Evolutionary conservation across 768 basidiomycete genomes (phyloP).

Genomic region (Kwoniella bestiolae): DNA sequence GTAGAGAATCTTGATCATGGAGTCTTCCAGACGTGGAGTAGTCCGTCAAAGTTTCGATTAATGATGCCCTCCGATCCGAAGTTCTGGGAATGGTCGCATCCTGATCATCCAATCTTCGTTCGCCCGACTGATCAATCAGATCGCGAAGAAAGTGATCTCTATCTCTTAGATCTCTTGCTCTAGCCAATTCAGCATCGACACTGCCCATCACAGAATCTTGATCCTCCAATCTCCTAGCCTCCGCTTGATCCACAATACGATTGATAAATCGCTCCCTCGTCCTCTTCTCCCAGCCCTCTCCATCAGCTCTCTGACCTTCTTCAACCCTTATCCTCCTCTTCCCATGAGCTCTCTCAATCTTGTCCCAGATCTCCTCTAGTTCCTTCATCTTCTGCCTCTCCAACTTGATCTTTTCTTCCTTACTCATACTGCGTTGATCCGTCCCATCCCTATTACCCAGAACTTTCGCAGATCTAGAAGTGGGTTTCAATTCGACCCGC

Average conservation of each 20-base stretch:
- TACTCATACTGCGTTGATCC: slow-evolving; percentile 2
- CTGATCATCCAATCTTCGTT: slow-evolving; percentile 35
- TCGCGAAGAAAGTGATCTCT: slow-evolving; percentile 40
- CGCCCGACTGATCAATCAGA: slow-evolving; percentile 37
- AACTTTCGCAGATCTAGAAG: not conserved
- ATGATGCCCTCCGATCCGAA: slow-evolving; percentile 66
- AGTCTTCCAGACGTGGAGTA: slow-evolving; percentile 77
- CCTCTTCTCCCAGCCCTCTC: slow-evolving; percentile 23
- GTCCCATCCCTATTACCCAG: not conserved
- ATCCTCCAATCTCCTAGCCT: slow-evolving; percentile 21
- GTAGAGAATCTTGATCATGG: slow-evolving; percentile 76
- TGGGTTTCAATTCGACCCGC: slow-evolving; percentile 72
- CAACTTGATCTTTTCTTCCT: slow-evolving; percentile 62
- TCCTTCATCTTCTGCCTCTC: slow-evolving; percentile 38
- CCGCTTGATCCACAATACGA: slow-evolving; percentile 24
- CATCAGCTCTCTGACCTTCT: slow-evolving; percentile 39
- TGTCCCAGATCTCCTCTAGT: slow-evolving; percentile 56
- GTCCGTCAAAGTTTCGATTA: slow-evolving; percentile 72
- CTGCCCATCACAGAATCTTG: slow-evolving; percentile 30
- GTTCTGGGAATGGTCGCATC: slow-evolving; percentile 24
- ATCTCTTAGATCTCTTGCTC: slow-evolving; percentile 39
- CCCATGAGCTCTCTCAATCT: slow-evolving; percentile 57
- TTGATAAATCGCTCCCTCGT: slow-evolving; percentile 30
- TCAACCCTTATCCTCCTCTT: slow-evolving; percentile 22
- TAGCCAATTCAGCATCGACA: slow-evolving; percentile 35